Conservation (phyloP, 2,329 filamentous ascomycete genomes). For the Aureobasidium uvarum region DNA sequence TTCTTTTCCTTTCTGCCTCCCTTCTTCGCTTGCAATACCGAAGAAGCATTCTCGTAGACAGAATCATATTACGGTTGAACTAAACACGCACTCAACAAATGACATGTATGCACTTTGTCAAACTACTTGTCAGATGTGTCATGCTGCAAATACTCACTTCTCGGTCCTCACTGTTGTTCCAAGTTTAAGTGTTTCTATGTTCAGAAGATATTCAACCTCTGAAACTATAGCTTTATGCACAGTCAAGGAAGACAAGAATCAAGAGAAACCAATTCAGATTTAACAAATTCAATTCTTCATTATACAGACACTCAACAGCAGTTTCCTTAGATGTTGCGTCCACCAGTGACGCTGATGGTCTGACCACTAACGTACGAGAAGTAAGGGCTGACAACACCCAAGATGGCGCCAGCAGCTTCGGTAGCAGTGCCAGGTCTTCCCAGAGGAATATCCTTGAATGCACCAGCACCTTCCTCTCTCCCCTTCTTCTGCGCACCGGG, state of each 20-base stretch:
- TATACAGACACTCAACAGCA: neutral
- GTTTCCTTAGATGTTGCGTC: slow-evolving; percentile 57
- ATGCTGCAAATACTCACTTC: neutral
- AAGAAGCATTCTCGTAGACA: slow-evolving; percentile 1
- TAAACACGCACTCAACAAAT: too few relatives aligned
- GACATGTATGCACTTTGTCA: too few relatives aligned
- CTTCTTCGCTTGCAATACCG: neutral
- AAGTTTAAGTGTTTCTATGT: too few relatives aligned
- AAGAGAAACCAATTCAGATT: neutral
- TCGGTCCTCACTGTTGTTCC: too few relatives aligned
- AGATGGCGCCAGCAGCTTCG: slow-evolving; percentile 73
- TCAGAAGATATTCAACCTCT: too few relatives aligned
- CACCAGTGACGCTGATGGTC: slow-evolving; percentile 82
- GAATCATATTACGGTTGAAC: neutral
- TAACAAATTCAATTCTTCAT: neutral
- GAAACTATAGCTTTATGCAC: too few relatives aligned
- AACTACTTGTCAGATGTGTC: neutral
- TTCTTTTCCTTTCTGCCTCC: neutral
- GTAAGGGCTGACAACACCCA: slow-evolving; percentile 77
- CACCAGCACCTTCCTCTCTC: slow-evolving; percentile 43
- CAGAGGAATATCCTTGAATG: slow-evolving; percentile 67
- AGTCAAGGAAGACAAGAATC: neutral
- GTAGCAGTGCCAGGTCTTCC: slow-evolving; percentile 72
- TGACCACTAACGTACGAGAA: slow-evolving; percentile 85
- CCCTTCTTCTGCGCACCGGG: slow-evolving; percentile 59